These are phyloP conservation scores for Metschnikowia gelsemii DNA, from an alignment of 805 yeast species.

Conservation along the genomic window DNA sequence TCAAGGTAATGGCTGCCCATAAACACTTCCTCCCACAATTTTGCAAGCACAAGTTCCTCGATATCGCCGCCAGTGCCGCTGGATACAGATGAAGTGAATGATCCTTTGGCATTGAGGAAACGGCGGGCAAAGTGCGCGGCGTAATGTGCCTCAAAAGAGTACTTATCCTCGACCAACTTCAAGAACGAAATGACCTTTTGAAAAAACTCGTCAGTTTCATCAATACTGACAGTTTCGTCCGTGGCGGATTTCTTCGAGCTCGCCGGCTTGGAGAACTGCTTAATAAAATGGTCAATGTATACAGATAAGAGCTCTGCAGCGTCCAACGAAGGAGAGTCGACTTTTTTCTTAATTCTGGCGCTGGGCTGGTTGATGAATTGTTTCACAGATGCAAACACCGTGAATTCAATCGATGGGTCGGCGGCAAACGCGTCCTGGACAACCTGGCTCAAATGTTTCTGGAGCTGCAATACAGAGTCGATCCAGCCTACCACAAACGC, in stretches of 20 bases:
- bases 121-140: conserved; percentile 86
- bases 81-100: conserved; percentile 10
- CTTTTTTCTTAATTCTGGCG: conserved; percentile 47
- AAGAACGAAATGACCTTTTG: conserved; percentile 60
- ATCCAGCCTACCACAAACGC: conserved; percentile 70
- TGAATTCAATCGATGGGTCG: conserved; percentile 50
- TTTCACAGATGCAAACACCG: conserved; percentile 60
- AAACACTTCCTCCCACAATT: conserved; percentile 74
- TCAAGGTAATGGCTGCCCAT: conserved; percentile 61
- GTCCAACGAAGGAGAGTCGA: conserved; percentile 35
- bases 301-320: conserved; percentile 42
- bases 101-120: conserved; percentile 43
- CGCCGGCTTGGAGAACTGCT: conserved; percentile 31
- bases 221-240: conserved; percentile 16
- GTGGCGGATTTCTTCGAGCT: conserved; percentile 14
- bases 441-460: conserved; percentile 50
- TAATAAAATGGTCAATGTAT: conserved; percentile 41
- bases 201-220: conserved; percentile 40
- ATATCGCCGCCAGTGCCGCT: conserved; percentile 40
- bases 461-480: conserved; percentile 51
- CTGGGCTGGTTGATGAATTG: conserved; percentile 54
- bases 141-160: conserved; percentile 79
- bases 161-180: conserved; percentile 74
- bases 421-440: conserved; percentile 48
- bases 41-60: conserved; percentile 66